Evolutionary conservation across 2,329 filamentous ascomycete genomes (phyloP), one percentile per base, ranked within the genome.

Genomic region (Botrytis paeoniae): DNA sequence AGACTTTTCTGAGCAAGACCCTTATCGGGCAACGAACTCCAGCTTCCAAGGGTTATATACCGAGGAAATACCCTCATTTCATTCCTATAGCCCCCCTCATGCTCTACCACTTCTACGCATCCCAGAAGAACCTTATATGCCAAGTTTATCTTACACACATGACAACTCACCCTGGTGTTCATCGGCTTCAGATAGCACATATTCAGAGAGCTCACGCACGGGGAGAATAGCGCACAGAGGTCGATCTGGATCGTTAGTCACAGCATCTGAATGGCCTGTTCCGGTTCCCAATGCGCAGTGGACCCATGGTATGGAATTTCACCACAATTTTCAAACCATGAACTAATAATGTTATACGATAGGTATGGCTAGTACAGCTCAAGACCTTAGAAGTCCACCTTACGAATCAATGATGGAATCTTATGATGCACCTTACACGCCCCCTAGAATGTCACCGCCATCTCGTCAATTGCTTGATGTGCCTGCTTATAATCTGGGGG

Each of bases 91-190:
- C 16, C 63, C 75, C 43, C 68, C 76, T 22, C 76, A 73, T 18
- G 39, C 51, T 29, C 74, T 80, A 18, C 78, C 78, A 60, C 74
- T 78, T 59, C 62, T 80, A 29, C 75, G 74, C 25, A 80, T 80
- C 35, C 79, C 79, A 5, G 79, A 80, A 65, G 79, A 80, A 37
- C 69, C 73, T 54, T 78, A 74, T 70, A 75, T 76, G n/a, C 76
- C 79, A n/a, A 74, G 75, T 22, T 69, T 79, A 12, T 76, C 78
- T 22, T 78, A 79, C 61, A 77, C 74, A 8, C 76, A 78, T 35
- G 78, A 78, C 35, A 78, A 76, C 61, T 80, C 79, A 14, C 78
- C 78, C 25, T 80, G 77, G 77, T 79, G 78, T 71, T 80, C 79
- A 35, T 80, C 79, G 7, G 78, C 78, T 62, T 80, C 79, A 70